Conservation (phyloP, 129 eudicot species). For the Cynara cardunculus region DNA sequence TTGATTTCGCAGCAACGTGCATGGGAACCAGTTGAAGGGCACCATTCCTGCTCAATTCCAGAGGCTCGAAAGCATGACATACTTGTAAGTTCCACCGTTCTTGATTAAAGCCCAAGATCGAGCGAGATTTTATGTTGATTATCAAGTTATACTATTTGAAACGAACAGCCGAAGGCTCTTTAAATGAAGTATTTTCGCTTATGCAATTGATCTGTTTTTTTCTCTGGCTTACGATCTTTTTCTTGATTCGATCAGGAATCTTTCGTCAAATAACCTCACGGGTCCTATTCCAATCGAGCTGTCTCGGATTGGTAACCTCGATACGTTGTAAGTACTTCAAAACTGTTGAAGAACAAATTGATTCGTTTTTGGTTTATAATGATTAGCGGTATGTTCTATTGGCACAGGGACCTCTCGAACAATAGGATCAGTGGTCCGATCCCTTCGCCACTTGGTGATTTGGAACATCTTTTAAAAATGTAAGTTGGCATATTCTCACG, state of each 20-base stretch:
- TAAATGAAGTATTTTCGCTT: neutral
- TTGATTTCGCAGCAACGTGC: slow-evolving; percentile 55
- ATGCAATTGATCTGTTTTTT: neutral
- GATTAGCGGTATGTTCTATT: neutral
- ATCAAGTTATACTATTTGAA: neutral
- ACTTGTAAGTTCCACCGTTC: slow-evolving; percentile 57
- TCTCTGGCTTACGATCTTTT: neutral
- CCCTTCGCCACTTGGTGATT: slow-evolving; percentile 91
- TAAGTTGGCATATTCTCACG: slow-evolving; percentile 23
- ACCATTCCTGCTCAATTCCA: slow-evolving; percentile 79
- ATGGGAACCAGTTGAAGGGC: slow-evolving; percentile 84
- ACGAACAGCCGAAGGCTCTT: neutral
- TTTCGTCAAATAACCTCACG: slow-evolving; percentile 67
- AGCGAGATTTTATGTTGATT: no score
- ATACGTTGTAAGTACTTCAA: slow-evolving; percentile 66
- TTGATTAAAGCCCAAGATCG: neutral
- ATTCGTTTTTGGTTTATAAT: neutral
- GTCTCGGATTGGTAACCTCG: slow-evolving; percentile 90
- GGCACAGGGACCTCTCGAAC: slow-evolving; percentile 78
- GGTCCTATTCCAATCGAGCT: slow-evolving; percentile 96
- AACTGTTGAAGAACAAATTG: neutral
- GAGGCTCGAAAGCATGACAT: slow-evolving; percentile 97
- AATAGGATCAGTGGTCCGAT: slow-evolving; percentile 73
- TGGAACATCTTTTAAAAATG: slow-evolving; percentile 97
- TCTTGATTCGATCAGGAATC: slow-evolving; percentile 48